Evolutionary conservation across 176 grass and related monocot species (phyloP).

Genomic region (Dactylis glomerata): DNA sequence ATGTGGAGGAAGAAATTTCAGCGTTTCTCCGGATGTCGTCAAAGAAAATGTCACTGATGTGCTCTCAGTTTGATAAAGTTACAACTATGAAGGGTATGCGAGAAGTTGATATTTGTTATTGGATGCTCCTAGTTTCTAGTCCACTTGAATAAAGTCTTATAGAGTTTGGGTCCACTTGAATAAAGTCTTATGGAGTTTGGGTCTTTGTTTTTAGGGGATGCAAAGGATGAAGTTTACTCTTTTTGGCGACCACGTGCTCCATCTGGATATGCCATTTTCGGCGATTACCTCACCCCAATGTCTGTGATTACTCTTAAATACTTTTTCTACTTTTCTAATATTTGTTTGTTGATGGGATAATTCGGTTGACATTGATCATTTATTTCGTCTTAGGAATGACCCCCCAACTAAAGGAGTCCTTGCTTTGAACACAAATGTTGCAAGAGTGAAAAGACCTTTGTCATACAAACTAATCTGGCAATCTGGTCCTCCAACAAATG

Average conservation of each 20-base stretch:
- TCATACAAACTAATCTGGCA: slow-evolving; percentile 87
- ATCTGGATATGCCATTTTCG: slow-evolving; percentile 96
- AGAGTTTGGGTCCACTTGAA: slow-evolving; percentile 10
- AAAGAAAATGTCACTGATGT: slow-evolving; percentile 71
- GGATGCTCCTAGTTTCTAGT: slow-evolving; percentile 7
- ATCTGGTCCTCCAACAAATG: slow-evolving; percentile 34
- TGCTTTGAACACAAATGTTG: slow-evolving; percentile 89
- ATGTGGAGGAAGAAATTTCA: slow-evolving; percentile 95
- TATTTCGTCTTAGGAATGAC: slow-evolving; percentile 65
- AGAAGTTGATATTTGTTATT: slow-evolving; percentile 9
- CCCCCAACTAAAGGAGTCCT: slow-evolving; percentile 84
- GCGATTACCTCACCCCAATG: slow-evolving; percentile 89
- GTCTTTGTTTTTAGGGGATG: slow-evolving; percentile 51
- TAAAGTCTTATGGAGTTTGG: slow-evolving; percentile 16
- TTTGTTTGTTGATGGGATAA: slow-evolving; percentile 15
- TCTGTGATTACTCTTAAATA: slow-evolving; percentile 41
- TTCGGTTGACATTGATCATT: slow-evolving; percentile 23
- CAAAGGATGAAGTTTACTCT: slow-evolving; percentile 64
- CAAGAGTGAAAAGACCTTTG: slow-evolving; percentile 91
- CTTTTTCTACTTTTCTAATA: slow-evolving; percentile 13
- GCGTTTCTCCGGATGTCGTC: slow-evolving; percentile 86
- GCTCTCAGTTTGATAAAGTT: slow-evolving; percentile 90
- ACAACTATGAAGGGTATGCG: slow-evolving; percentile 59
- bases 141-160: slow-evolving; percentile 14
- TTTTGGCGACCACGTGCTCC: slow-evolving; percentile 94